These are phyloP conservation scores for Candida ortonii DNA, from an alignment of 805 yeast species.

Conservation along the genomic window DNA sequence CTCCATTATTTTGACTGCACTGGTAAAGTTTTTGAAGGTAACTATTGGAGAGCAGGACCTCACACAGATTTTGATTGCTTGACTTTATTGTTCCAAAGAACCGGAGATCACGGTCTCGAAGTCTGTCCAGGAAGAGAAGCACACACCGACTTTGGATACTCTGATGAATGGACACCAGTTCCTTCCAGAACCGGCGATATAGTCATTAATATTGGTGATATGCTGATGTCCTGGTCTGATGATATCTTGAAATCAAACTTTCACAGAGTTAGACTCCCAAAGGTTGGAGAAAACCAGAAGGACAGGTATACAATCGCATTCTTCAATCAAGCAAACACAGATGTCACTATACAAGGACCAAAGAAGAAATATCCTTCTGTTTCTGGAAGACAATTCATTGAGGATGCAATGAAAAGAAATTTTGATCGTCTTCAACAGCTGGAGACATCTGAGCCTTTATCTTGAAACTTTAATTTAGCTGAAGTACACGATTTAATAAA, in stretches of 20 bases:
- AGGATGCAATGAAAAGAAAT: slow-evolving; percentile 34
- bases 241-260: slow-evolving; percentile 34
- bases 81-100: slow-evolving; percentile 34
- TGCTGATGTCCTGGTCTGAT: slow-evolving; percentile 40
- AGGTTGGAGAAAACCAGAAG: slow-evolving; percentile 27
- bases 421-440: slow-evolving; percentile 18
- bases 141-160: slow-evolving; percentile 33
- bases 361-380: slow-evolving; percentile 26
- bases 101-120: slow-evolving; percentile 37
- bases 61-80: slow-evolving; percentile 38
- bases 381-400: slow-evolving; percentile 34
- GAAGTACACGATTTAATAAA: no score
- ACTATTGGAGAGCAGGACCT: slow-evolving; percentile 37
- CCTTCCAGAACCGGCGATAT: slow-evolving; percentile 34
- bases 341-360: slow-evolving; percentile 31
- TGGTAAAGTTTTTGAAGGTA: slow-evolving; percentile 22
- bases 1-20: slow-evolving; percentile 33
- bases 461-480: no score
- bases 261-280: slow-evolving; percentile 35
- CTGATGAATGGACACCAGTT: slow-evolving; percentile 36
- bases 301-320: slow-evolving; percentile 35
- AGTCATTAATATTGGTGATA: slow-evolving; percentile 37
- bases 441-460: no score
- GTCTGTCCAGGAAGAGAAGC: slow-evolving; percentile 38
- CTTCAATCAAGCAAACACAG: slow-evolving; percentile 37